These are phyloP conservation scores for Lipomyces japonicus DNA, from an alignment of 805 yeast species.

Conservation along the genomic window DNA sequence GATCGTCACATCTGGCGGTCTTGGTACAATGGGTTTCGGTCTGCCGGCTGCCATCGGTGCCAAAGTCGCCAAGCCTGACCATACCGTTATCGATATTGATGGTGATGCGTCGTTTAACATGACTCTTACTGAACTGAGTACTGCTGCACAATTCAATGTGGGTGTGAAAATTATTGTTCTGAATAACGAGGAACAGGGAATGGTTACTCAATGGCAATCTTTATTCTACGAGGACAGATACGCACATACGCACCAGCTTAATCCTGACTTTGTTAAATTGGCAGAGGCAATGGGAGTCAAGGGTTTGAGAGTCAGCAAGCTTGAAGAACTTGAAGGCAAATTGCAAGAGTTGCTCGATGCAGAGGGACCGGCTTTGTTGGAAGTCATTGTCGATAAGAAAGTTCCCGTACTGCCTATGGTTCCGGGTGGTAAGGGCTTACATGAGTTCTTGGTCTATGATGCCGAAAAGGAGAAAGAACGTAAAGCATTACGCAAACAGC, in stretches of 20 bases:
- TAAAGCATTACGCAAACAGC: conserved; percentile 16
- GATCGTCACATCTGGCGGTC: conserved; percentile 96
- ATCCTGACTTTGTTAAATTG: conserved; percentile 88
- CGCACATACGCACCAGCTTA: conserved; percentile 94
- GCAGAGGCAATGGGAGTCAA: conserved; percentile 92
- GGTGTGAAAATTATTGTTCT: conserved; percentile 86
- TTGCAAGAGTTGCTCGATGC: conserved; percentile 67
- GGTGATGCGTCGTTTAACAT: conserved; percentile 99
- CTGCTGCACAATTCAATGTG: conserved; percentile 90
- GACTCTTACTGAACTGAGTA: conserved; percentile 89
- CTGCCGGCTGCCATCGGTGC: conserved; percentile 98
- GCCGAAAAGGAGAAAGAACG: conserved; percentile 67
- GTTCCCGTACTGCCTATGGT: conserved; percentile 98
- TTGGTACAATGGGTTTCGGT: conserved; percentile 98
- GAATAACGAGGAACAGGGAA: conserved; percentile 98
- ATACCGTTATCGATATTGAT: conserved; percentile 91
- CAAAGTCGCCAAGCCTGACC: conserved; percentile 92
- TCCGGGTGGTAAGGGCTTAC: conserved; percentile 90
- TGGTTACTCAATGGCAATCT: conserved; percentile 99
- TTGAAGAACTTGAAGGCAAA: conserved; percentile 58
- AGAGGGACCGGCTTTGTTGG: conserved; percentile 84
- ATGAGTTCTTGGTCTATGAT: conserved; percentile 87
- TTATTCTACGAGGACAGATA: conserved; percentile 94
- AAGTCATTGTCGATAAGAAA: conserved; percentile 82
- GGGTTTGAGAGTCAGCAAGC: conserved; percentile 69